Conservation (phyloP, 2,329 filamentous ascomycete genomes). For the Stemphylium vesicarium region DNA sequence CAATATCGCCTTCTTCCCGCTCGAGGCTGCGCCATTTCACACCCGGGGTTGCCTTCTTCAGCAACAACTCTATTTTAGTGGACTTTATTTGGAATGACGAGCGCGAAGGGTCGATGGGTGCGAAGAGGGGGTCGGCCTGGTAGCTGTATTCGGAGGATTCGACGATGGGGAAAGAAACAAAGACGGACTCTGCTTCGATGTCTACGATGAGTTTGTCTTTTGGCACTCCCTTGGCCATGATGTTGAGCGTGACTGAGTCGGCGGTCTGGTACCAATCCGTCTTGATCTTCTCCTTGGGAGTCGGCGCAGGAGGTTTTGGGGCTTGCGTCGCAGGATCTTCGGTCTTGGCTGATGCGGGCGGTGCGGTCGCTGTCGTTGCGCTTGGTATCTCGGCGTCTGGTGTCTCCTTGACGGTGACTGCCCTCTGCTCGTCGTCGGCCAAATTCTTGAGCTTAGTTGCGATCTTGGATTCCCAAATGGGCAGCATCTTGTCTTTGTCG, state of each 20-base stretch:
- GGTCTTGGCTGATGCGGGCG: background rate
- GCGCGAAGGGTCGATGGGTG: constrained; percentile 64
- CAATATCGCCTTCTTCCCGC: constrained; percentile 31
- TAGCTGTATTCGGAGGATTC: constrained; percentile 64
- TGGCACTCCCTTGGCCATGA: constrained; percentile 70
- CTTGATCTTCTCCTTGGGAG: constrained; percentile 65
- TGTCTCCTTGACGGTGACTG: constrained; percentile 54
- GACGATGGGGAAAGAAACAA: constrained; percentile 64
- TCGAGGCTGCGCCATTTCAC: constrained; percentile 72
- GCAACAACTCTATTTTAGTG: constrained; percentile 79
- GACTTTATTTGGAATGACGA: constrained; percentile 71
- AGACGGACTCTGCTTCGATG: constrained; percentile 58
- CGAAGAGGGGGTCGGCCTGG: constrained; percentile 70
- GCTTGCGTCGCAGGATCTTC: constrained; percentile 22
- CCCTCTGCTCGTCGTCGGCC: constrained; percentile 53
- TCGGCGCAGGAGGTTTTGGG: constrained; percentile 41
- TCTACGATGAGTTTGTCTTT: constrained; percentile 63
- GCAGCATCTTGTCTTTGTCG: constrained; percentile 58
- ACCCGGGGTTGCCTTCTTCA: constrained; percentile 70
- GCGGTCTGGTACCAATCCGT: constrained; percentile 73
- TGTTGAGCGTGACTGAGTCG: constrained; percentile 66
- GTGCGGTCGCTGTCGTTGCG: constrained; percentile 36
- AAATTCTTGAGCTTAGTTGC: constrained; percentile 59
- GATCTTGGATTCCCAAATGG: constrained; percentile 66
- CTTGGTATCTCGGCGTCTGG: constrained; percentile 58